phyloP scores from a whole-genome alignment of 257 asterid genomes.

The Nicotiana attenuata region DNA sequence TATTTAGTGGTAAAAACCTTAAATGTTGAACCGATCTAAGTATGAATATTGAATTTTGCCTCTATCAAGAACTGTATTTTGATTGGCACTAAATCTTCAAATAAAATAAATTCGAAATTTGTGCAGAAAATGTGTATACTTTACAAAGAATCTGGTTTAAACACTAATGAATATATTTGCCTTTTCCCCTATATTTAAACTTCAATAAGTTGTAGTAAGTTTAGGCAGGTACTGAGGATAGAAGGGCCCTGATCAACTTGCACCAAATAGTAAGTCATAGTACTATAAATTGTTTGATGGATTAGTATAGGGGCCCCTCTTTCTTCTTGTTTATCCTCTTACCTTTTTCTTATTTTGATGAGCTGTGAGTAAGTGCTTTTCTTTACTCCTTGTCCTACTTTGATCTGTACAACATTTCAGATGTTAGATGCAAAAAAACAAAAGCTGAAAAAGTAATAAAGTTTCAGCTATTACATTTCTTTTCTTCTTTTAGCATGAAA shows the following conservation, averaged over 20 bases:
- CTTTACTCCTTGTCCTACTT: not conserved
- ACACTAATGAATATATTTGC: not conserved
- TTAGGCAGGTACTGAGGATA: not conserved
- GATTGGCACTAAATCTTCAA: not conserved
- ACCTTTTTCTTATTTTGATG: not conserved
- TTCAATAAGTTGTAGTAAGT: not conserved
- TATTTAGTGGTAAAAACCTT: not conserved
- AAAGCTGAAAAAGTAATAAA: not conserved
- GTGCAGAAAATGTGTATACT: not conserved
- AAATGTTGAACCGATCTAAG: not conserved
- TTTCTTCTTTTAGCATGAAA: not conserved
- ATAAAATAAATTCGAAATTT: too few species aligned
- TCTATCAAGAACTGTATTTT: too few species aligned
- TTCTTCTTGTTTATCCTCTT: not conserved
- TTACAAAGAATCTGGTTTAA: not conserved
- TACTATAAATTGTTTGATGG: not conserved
- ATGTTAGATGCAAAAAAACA: not conserved
- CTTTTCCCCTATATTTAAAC: not conserved
- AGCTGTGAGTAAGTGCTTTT: not conserved
- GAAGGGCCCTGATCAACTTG: slow-evolving; percentile 3
- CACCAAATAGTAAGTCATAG: not conserved
- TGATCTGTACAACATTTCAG: not conserved
- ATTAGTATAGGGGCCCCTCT: not conserved
- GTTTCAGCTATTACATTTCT: not conserved
- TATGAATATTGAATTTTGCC: not conserved